These are phyloP conservation scores for Kalmusia sp. DNA, from an alignment of 2,329 filamentous ascomycete genomes.

Conservation along the genomic window DNA sequence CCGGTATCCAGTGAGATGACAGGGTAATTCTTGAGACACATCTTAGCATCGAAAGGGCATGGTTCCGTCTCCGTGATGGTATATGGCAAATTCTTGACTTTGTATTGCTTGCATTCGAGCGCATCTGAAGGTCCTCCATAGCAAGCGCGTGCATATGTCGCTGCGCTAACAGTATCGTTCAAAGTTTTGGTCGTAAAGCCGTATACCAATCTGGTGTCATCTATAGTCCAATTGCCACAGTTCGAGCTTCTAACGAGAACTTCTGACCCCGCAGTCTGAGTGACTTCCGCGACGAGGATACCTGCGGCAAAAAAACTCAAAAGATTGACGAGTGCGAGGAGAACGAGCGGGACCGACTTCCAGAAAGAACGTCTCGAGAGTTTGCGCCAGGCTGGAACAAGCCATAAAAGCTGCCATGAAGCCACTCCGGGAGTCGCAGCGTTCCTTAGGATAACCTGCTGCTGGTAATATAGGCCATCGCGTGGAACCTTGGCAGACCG, in stretches of 20 bases:
- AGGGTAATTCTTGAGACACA: constrained; percentile 12
- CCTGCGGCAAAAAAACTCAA: constrained; percentile 28
- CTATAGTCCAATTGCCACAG: constrained; percentile 27
- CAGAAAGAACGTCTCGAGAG: constrained; percentile 4
- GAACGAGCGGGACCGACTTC: constrained; percentile 27
- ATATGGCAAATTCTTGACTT: constrained; percentile 8
- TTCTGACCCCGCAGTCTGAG: constrained; percentile 34
- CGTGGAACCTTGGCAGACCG: constrained; percentile 11
- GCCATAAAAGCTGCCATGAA: constrained; percentile 8
- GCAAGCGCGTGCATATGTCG: constrained; percentile 12
- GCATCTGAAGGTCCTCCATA: constrained; percentile 8
- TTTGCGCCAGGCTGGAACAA: constrained; percentile 17
- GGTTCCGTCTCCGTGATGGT: constrained; percentile 1
- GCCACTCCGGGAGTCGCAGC: constrained; percentile 12
- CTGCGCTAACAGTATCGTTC: constrained; percentile 12
- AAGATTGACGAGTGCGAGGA: constrained; percentile 32
- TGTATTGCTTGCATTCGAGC: constrained; percentile 10
- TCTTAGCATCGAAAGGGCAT: constrained; percentile 13
- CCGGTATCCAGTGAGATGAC: constrained; percentile 19
- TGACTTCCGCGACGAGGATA: constrained; percentile 37
- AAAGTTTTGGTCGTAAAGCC: constrained; percentile 6
- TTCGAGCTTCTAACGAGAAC: constrained; percentile 29
- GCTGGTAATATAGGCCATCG: constrained; percentile 34
- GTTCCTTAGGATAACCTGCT: constrained; percentile 36
- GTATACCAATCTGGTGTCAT: neutral